Evolutionary conservation across 495 filamentous ascomycete species (phyloP), one percentile per base, ranked within the genome.

Genomic region (Bryoglossum gracile): DNA sequence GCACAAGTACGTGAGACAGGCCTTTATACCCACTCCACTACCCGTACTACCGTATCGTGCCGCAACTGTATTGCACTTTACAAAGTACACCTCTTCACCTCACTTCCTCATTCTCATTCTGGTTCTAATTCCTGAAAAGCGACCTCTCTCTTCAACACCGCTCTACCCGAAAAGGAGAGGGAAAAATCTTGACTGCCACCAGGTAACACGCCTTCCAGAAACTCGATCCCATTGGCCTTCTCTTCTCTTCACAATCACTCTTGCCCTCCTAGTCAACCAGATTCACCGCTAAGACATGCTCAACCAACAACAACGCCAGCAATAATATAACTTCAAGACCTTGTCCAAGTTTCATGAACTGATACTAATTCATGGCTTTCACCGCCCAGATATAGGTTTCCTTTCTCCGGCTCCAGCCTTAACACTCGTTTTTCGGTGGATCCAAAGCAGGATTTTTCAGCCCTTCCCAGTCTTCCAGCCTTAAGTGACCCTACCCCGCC

Each of bases 341-440:
- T 39, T 39, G 36, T 18, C 26, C 41, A 19, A 44, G 41, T 14
- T 3, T 5, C 10, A 4, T 18, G 8, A 18, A 18, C 22, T 14
- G 26, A 44, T 49, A 35, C 46, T 46, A 46, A 46, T 48, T 39
- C 46, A 26, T 42, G n/a, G 11, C 32, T 30, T 16, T 32, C 42
- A 44, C 42, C 42, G 42, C 42, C 3, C 19, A 26, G 42, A 13
- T 2, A 2, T 17, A 1, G 26, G 13, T 30, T 40, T 40, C 17
- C 37, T 14, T 38, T 30, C 41, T 14, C 17, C 41, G 28, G 43
- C 43, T 30, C 26, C 26, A 30, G 26, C 26, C 26, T 30, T 5
- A 13, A 6, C 26, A 30, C 26, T 30, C 26, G 26, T 30, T 30
- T n/a, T 40, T 21, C 8, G 37, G 17, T 18, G 21, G 21, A 40